Evolutionary conservation across 495 filamentous ascomycete genomes (phyloP), one percentile per base, ranked within the genome.

Genomic region (Talaromyces trachyspermus): DNA sequence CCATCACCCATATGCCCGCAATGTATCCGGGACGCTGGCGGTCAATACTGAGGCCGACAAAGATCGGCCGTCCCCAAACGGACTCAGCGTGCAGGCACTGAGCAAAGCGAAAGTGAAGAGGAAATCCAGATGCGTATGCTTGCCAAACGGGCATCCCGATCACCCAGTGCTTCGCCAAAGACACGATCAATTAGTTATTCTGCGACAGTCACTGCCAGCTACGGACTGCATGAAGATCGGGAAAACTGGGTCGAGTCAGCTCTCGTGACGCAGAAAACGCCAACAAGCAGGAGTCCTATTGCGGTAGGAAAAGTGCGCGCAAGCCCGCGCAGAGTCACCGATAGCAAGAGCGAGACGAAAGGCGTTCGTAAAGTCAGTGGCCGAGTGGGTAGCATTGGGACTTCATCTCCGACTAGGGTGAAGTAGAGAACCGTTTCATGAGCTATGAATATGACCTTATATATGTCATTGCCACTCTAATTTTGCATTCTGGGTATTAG

Each of bases 291-390:
- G 65, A 83, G 78, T 6, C 75, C 77, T 17, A 79, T 94, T 12
- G 75, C 83, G 39, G 65, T 83, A 6, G 74, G 74, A 51, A 96
- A 95, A 73, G 74, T 85, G 39, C 76, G 90, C 27, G 75, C 82
- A 1, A 83, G 77, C 56, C 83, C 79, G 23, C 76, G 81, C 48
- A 69, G 80, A 53, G 68, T 74, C 57, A 75, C 75, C 53, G 69
- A 74, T 68, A 71, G 65, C 52, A 55, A 71, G 47, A 70, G 67
- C 35, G 72, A 76, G 57, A 70, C 74, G 52, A 73, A 72, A 20
- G 88, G 87, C 11, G 83, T 96, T 19, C 79, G 91, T 45, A 98
- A 98, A 70, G 84, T 85, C 5, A 95, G 89, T 61, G 88, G 89
- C n/a, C 79, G 91, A 7, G 76, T 95, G n/a, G 89, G 89, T 6